Percentiles rank a stretch among this genome's conserved stretches.
Evolutionary conservation across 805 yeast species (phyloP).

Genomic region (Kazachstania taianensis): DNA sequence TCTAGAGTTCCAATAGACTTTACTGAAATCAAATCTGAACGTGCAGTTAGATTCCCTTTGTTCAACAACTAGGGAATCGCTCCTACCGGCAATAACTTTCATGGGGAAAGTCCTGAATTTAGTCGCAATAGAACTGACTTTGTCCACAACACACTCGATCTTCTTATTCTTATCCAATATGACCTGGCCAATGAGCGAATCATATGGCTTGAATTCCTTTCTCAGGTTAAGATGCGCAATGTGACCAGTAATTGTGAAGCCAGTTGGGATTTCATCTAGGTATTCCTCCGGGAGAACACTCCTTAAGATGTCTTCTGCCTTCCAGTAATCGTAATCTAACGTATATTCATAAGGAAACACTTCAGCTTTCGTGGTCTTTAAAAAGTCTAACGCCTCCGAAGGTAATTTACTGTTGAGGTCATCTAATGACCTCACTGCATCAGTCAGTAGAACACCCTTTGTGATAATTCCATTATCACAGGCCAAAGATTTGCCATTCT

Average conservation of each 20-base stretch:
- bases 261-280: slow-evolving; percentile 70
- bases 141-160: slow-evolving; percentile 83
- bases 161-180: slow-evolving; percentile 73
- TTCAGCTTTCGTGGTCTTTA: slow-evolving; percentile 38
- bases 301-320: slow-evolving; percentile 72
- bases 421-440: slow-evolving; percentile 34
- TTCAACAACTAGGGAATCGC: slow-evolving; percentile 54
- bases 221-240: slow-evolving; percentile 85
- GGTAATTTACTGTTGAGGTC: slow-evolving; percentile 34
- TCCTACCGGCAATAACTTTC: slow-evolving; percentile 86
- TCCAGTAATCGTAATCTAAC: slow-evolving; percentile 75
- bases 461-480: slow-evolving; percentile 22
- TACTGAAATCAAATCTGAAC: slow-evolving; percentile 80
- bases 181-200: slow-evolving; percentile 75
- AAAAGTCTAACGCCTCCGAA: slow-evolving; percentile 33
- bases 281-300: slow-evolving; percentile 64
- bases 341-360: slow-evolving; percentile 44
- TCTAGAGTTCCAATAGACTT: slow-evolving; percentile 96
- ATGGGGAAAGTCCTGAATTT: slow-evolving; percentile 85
- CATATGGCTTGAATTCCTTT: slow-evolving; percentile 77
- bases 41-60: slow-evolving; percentile 82
- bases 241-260: slow-evolving; percentile 91
- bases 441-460: slow-evolving; percentile 47
- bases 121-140: slow-evolving; percentile 76
- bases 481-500: slow-evolving; percentile 13